Evolutionary conservation across 2,329 filamentous ascomycete genomes (phyloP), one percentile per base, ranked within the genome.

Genomic region (Colletotrichum lentis): DNA sequence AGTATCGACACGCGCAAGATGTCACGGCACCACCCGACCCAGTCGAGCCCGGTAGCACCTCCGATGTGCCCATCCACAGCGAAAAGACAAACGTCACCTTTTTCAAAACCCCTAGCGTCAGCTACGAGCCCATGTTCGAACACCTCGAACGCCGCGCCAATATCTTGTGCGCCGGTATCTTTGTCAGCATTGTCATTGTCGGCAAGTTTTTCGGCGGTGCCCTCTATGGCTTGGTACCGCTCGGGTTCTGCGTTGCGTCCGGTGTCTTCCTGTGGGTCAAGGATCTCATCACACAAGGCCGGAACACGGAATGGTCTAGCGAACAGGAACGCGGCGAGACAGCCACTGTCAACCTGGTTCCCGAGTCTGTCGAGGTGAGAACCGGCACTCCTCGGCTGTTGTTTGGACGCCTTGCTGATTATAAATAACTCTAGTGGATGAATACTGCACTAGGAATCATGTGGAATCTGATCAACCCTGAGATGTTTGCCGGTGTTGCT

Each of bases 61-160:
- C 93, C 31, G 96, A 98, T 78, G 94, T 98, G 1, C 96, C 96
- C 3, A 97, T 98, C 67, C 92, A 94, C 75, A 95, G 94, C 74
- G 95, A 98, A 77, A 97, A 96, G 85, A 98, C 96, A 3, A 97
- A 97, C 70, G 90, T 98, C 20, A 85, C 97, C 37, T 98, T 98
- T 79, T 95, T 97, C 78, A 95, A 96, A 18, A 98, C 95, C 0
- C 95, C 95, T 0, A 91, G 91, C 0, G 87, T 97, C 72, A 93
- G 90, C 81, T 97, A 93, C 76, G 93, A 97, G 78, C 93, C 94
- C 5, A 97, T 94, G 86, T 97, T 92, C 76, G 86, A 84, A 22
- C 79, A 87, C 14, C 79, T 97, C 66, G 93, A 98, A 79, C 87
- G 88, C 71, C 87, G 90, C 11, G 92, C 91, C n/a, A 88, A 87